Percentiles rank a stretch among this genome's conserved stretches.
Evolutionary conservation across 2,329 filamentous ascomycete genomes (phyloP).

Genomic region (Fusarium humuli): DNA sequence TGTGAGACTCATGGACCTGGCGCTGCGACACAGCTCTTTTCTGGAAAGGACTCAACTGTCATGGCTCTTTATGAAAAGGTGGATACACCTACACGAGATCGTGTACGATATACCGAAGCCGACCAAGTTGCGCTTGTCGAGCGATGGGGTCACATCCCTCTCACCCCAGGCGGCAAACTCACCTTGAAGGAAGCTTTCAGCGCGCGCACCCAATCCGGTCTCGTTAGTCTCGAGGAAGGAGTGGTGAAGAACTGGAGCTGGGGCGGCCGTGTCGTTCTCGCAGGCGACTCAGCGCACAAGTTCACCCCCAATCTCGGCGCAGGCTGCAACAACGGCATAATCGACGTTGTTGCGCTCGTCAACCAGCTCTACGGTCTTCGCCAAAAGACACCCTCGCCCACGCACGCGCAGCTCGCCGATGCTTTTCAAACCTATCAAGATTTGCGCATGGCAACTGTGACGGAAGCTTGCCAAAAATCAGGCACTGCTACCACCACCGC

Average conservation of each 20-base stretch:
- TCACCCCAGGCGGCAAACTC: slow-evolving; percentile 33
- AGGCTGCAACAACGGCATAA: slow-evolving; percentile 53
- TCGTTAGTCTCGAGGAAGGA: slow-evolving; percentile 54
- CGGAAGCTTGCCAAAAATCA: slow-evolving; percentile 6
- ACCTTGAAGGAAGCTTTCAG: slow-evolving; percentile 49
- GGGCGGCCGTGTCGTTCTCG: slow-evolving; percentile 51
- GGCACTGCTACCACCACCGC: slow-evolving; percentile 20
- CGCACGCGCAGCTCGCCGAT: background rate
- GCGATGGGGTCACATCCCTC: slow-evolving; percentile 36
- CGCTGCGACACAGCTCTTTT: slow-evolving; percentile 36
- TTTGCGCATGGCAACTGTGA: slow-evolving; percentile 22
- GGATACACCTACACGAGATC: slow-evolving; percentile 27
- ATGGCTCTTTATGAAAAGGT: slow-evolving; percentile 38
- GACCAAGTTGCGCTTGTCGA: slow-evolving; percentile 32
- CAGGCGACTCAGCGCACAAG: slow-evolving; percentile 54
- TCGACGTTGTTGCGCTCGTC: slow-evolving; percentile 48
- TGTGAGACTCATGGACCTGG: slow-evolving; percentile 48
- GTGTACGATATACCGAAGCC: slow-evolving; percentile 25
- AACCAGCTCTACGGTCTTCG: slow-evolving; percentile 43
- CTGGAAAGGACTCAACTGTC: slow-evolving; percentile 28
- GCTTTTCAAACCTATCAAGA: slow-evolving; percentile 32
- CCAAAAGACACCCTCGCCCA: background rate
- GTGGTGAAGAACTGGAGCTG: slow-evolving; percentile 52
- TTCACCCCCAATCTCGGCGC: slow-evolving; percentile 52
- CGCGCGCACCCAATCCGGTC: slow-evolving; percentile 41